Conservation (phyloP, 192 early-diverging fungal genomes). For the Coemansia furcata region DNA sequence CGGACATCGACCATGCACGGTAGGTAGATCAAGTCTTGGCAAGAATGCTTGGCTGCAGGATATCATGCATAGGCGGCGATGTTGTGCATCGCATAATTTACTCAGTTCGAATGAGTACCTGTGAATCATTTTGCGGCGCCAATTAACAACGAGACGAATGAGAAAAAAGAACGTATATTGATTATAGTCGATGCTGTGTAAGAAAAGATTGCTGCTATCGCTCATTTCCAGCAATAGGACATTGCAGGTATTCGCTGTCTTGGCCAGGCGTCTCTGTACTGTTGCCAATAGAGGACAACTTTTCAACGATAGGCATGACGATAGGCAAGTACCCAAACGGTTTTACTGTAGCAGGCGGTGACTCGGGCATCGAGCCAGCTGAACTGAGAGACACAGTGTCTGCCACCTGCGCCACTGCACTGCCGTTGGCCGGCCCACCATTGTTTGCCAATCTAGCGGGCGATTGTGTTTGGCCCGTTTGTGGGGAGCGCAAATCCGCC, state of each 20-base stretch:
- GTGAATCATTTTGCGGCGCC: too few relatives aligned
- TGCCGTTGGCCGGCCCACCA: background rate
- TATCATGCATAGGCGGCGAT: too few relatives aligned
- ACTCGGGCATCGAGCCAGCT: constrained; percentile 17
- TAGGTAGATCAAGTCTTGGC: too few relatives aligned
- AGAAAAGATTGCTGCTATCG: background rate
- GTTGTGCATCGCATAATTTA: too few relatives aligned
- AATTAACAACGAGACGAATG: background rate
- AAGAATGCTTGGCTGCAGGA: too few relatives aligned
- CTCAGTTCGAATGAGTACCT: too few relatives aligned
- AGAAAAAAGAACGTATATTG: background rate
- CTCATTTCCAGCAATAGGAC: background rate
- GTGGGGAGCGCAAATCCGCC: background rate
- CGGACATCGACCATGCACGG: too few relatives aligned
- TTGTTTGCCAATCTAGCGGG: background rate
- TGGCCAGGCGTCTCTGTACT: background rate
- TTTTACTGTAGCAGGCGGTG: background rate
- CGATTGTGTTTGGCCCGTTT: background rate
- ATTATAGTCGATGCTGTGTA: background rate
- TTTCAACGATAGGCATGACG: background rate
- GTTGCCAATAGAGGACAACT: background rate
- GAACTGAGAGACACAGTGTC: constrained; percentile 23
- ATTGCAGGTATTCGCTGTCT: background rate
- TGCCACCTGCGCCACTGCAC: constrained; percentile 5
- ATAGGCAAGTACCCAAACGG: constrained; percentile 19